Conservation (phyloP, 2,329 filamentous ascomycete species). For the Orbilia brochopaga region DNA sequence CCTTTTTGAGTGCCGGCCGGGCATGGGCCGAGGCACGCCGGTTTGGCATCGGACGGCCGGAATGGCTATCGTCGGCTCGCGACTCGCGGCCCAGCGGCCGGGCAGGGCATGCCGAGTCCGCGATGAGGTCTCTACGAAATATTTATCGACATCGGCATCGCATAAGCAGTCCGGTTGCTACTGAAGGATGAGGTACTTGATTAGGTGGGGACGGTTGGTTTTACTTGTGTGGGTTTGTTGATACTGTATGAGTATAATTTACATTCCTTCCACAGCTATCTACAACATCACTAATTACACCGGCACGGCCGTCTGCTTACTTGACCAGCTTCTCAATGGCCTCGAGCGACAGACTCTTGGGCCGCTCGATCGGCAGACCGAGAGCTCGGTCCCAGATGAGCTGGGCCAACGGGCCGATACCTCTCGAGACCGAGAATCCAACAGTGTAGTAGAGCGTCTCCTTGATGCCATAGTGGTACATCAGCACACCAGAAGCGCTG, state of each 20-base stretch:
- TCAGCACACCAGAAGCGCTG: conserved; percentile 87
- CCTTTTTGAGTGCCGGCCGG: background rate
- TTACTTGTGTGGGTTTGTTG: too few relatives aligned
- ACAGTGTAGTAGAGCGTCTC: conserved; percentile 93
- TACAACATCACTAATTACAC: background rate
- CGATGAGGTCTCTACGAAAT: background rate
- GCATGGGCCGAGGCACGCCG: background rate
- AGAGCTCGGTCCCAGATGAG: conserved; percentile 94
- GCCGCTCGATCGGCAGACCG: conserved; percentile 91
- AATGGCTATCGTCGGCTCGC: conserved; percentile 48
- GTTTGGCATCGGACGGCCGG: conserved; percentile 21
- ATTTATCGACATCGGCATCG: background rate
- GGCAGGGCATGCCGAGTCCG: background rate
- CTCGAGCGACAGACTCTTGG: conserved; percentile 94
- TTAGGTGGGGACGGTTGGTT: too few relatives aligned
- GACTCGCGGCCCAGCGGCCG: background rate
- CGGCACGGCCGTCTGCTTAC: conserved; percentile 24
- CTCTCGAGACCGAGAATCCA: conserved; percentile 72
- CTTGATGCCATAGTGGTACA: conserved; percentile 95
- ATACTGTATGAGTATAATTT: too few relatives aligned
- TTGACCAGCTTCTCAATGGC: conserved; percentile 74
- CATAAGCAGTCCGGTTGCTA: too few relatives aligned
- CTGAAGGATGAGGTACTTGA: too few relatives aligned
- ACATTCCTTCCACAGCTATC: too few relatives aligned
- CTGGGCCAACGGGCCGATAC: conserved; percentile 87